These are phyloP conservation scores for Neurospora sp. DNA, from an alignment of 495 filamentous ascomycete genomes.

Conservation along the genomic window DNA sequence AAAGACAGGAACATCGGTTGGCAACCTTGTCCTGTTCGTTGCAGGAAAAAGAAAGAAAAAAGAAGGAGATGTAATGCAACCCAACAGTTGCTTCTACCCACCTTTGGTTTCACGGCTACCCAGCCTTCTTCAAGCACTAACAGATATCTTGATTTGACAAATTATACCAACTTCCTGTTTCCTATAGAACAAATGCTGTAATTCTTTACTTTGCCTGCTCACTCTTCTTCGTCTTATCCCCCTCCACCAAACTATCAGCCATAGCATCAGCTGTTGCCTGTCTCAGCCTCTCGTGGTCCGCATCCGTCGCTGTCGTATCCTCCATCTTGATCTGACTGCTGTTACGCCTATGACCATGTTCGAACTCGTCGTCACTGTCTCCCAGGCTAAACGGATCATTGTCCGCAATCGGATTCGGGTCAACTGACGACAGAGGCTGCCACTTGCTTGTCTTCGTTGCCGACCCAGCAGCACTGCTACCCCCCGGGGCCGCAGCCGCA, in stretches of 20 bases:
- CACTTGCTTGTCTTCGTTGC: constrained; percentile 72
- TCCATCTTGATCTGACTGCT: constrained; percentile 44
- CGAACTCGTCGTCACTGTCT: constrained; percentile 90
- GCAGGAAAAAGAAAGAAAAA: neutral
- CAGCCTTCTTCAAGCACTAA: neutral
- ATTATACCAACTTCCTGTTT: neutral
- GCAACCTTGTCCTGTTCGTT: neutral
- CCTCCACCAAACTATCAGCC: constrained; percentile 39
- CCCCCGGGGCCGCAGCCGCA: constrained; percentile 9
- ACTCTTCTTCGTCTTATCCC: constrained; percentile 10
- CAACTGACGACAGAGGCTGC: constrained; percentile 84
- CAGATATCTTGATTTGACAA: neutral
- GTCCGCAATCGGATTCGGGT: constrained; percentile 78
- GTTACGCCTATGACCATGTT: constrained; percentile 27
- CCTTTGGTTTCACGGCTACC: neutral
- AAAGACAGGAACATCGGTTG: neutral
- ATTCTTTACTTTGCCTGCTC: neutral
- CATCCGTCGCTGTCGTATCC: constrained; percentile 31
- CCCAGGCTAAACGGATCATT: constrained; percentile 95
- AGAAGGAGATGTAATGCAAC: neutral
- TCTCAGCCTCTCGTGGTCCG: constrained; percentile 57
- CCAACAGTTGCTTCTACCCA: neutral
- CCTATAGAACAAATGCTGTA: neutral
- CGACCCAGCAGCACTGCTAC: constrained; percentile 18
- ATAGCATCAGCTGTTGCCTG: constrained; percentile 59